Evolutionary conservation across 805 yeast species (phyloP).

Genomic region (Ogataea zsoltii): DNA sequence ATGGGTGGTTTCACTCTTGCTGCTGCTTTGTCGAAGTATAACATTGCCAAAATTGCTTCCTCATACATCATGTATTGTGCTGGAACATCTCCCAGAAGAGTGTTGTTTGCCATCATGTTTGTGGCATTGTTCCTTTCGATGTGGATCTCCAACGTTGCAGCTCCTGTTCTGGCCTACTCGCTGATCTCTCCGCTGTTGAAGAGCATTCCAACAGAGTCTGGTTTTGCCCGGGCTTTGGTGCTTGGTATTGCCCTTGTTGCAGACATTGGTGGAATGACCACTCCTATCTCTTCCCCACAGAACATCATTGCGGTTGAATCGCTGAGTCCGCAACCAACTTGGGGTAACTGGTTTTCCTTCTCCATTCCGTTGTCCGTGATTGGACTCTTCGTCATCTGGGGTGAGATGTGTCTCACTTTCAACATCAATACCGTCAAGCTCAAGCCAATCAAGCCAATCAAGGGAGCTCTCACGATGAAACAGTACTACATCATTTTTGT

Average conservation of each 20-base stretch:
- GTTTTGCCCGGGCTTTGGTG: slow-evolving; percentile 31
- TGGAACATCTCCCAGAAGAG: slow-evolving; percentile 51
- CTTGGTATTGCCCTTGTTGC: slow-evolving; percentile 50
- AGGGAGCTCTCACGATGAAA: slow-evolving; percentile 44
- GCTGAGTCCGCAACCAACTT: slow-evolving; percentile 51
- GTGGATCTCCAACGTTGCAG: slow-evolving; percentile 62
- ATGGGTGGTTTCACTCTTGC: slow-evolving; percentile 58
- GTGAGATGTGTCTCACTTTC: slow-evolving; percentile 56
- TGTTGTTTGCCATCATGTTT: slow-evolving; percentile 49
- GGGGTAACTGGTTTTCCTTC: slow-evolving; percentile 59
- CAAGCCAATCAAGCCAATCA: slow-evolving; percentile 46
- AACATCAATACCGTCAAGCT: slow-evolving; percentile 49
- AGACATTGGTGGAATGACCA: slow-evolving; percentile 55
- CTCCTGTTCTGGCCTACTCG: slow-evolving; percentile 55
- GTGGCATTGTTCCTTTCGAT: slow-evolving; percentile 53
- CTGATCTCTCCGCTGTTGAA: slow-evolving; percentile 50
- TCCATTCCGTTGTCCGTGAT: slow-evolving; percentile 48
- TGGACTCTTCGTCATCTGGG: slow-evolving; percentile 43
- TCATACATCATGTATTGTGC: slow-evolving; percentile 51
- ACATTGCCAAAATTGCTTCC: slow-evolving; percentile 50
- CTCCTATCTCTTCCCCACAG: slow-evolving; percentile 57
- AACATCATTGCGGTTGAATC: slow-evolving; percentile 55
- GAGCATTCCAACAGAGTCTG: slow-evolving; percentile 38
- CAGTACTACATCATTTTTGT: slow-evolving; percentile 46
- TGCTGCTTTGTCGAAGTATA: slow-evolving; percentile 54